phyloP scores from a whole-genome alignment of 106 monocot species.

The Platanthera guangdongensis region DNA sequence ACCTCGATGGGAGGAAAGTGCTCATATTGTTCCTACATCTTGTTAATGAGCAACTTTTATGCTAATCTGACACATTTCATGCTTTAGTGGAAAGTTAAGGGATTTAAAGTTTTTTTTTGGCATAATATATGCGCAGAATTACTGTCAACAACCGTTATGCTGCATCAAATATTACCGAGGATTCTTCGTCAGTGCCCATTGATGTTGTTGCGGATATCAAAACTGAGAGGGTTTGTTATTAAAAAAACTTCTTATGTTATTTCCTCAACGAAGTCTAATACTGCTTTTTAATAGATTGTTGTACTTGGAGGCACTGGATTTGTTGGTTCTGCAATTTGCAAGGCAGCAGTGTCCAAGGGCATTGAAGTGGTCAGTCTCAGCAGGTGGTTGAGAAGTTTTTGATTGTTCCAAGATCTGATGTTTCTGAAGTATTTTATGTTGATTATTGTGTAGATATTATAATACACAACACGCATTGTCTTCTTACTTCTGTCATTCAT shows the following conservation, averaged over 20 bases:
- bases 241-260: background rate
- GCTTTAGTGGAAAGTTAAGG: background rate
- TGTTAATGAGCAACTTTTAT: background rate
- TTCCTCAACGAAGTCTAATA: background rate
- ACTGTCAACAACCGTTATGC: slow-evolving; percentile 19
- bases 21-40: background rate
- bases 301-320: slow-evolving; percentile 93
- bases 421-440: background rate
- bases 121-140: slow-evolving; percentile 7
- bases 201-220: slow-evolving; percentile 68
- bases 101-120: background rate
- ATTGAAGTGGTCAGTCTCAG: slow-evolving; percentile 93
- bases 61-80: background rate
- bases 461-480: background rate
- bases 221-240: slow-evolving; percentile 41
- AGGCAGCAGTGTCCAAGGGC: slow-evolving; percentile 89
- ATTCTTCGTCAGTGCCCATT: slow-evolving; percentile 44
- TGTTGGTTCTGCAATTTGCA: slow-evolving; percentile 95
- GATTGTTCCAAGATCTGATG: background rate
- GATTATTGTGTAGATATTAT: background rate
- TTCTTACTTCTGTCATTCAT: background rate
- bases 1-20: background rate
- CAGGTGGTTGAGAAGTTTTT: slow-evolving; percentile 43
- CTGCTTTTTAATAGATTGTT: slow-evolving; percentile 48
- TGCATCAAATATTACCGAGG: slow-evolving; percentile 20